Conservation (phyloP, 1,284 basidiomycete genomes). For the Ganoderma sp. region DNA sequence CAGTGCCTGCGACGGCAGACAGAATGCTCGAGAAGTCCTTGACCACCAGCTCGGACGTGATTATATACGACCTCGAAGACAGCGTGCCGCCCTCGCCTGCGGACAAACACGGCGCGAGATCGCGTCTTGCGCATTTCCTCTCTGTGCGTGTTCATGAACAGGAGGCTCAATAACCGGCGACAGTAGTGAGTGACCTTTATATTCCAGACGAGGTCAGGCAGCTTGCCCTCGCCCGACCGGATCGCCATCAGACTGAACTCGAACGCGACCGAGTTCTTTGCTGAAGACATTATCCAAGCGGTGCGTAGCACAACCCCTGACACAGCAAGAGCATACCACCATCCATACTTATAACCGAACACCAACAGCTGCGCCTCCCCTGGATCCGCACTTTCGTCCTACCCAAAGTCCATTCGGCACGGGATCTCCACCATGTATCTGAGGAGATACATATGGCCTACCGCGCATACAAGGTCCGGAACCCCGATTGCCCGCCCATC, state of each 20-base stretch:
- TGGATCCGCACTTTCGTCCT: conserved; percentile 70
- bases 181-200: background rate
- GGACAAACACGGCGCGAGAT: conserved; percentile 70
- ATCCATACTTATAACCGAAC: background rate
- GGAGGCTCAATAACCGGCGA: background rate
- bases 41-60: conserved; percentile 64
- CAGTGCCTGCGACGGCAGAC: conserved; percentile 79
- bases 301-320: conserved; percentile 46
- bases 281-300: conserved; percentile 69
- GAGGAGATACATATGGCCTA: conserved; percentile 45
- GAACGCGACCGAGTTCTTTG: conserved; percentile 73
- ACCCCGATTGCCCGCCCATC: conserved; percentile 46
- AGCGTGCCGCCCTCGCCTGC: conserved; percentile 67
- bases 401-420: conserved; percentile 77
- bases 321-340: background rate
- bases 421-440: conserved; percentile 71
- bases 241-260: conserved; percentile 82
- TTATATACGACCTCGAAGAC: conserved; percentile 90
- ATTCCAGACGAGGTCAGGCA: conserved; percentile 41
- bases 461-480: conserved; percentile 30
- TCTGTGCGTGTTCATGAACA: conserved; percentile 46
- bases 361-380: conserved; percentile 35
- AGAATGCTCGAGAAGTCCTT: conserved; percentile 84
- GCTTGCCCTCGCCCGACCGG: conserved; percentile 52
- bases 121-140: conserved; percentile 63